These are phyloP conservation scores for Vitis hybrid DNA, from an alignment of 177 flowering plant species.

Conservation along the genomic window DNA sequence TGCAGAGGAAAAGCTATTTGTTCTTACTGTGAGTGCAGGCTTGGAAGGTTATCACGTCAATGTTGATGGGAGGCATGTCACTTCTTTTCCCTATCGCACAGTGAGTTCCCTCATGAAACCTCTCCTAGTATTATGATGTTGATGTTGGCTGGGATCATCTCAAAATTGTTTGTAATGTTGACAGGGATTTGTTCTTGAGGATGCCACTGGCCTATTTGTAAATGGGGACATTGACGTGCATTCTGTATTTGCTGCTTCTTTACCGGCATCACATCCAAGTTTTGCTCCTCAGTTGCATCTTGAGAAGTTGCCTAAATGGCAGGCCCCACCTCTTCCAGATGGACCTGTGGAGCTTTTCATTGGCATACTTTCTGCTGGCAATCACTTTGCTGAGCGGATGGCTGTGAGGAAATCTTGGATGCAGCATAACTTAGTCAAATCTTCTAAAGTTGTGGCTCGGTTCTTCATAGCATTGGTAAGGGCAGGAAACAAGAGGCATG, in stretches of 20 bases:
- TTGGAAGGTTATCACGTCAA: conserved; percentile 83
- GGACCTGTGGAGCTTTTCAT: conserved; percentile 68
- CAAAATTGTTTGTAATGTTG: conserved; percentile 9
- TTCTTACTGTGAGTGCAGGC: conserved; percentile 79
- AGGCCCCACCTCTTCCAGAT: conserved; percentile 62
- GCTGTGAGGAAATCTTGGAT: conserved; percentile 71
- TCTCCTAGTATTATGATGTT: not conserved
- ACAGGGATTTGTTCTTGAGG: conserved; percentile 83
- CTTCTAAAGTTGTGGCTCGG: conserved; percentile 73
- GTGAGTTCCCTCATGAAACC: conserved; percentile 47
- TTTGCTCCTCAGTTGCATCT: conserved; percentile 68
- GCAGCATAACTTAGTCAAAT: conserved; percentile 31
- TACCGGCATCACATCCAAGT: conserved; percentile 77
- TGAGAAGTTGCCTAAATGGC: conserved; percentile 63
- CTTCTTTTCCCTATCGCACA: conserved; percentile 83
- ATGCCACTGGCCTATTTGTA: conserved; percentile 76
- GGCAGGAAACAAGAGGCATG: not conserved
- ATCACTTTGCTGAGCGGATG: conserved; percentile 90
- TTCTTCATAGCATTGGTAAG: conserved; percentile 82
- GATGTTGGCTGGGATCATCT: conserved; percentile 1
- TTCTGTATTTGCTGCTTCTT: conserved; percentile 72
- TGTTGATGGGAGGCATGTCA: conserved; percentile 81
- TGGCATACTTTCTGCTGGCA: conserved; percentile 86
- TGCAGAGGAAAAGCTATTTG: conserved; percentile 72
- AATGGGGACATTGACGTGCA: conserved; percentile 74